Base-by-base conservation (phyloP, 176 grass and related monocot species). In the Lolium multiflorum region DNA sequence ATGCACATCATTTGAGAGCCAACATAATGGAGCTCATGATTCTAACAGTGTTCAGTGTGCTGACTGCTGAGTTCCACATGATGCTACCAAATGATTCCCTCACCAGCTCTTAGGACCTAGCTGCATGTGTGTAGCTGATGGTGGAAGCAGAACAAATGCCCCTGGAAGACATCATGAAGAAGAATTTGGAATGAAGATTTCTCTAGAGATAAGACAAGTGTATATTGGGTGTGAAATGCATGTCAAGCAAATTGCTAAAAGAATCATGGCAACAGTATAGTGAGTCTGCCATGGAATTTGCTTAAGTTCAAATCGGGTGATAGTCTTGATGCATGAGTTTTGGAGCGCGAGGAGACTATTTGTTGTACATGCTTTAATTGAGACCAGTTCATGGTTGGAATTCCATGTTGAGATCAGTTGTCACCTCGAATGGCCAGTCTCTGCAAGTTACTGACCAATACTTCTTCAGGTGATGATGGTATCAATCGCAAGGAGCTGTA, bases 101-200 rank as follows among this genome's bases (percentile, higher is more conserved):
- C 14, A 56, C 58, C 21, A 58, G 26, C 31, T 18, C 87, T 20
- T 26, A 56, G 13, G 22, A 67, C 55, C 46, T 58, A 44, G 39
- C 78, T 22, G 74, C 11, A 59, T 61, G 52, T 77, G 78, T 68
- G 46, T 63, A 81, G 51, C 61, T 57, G 82, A 61, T 67, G 73
- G 66, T 51, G 59, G 75, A 4, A 74, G 63, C 85, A 80, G 59
- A 87, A 83, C 63, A 91, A 87, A 82, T 57, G 60, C 39, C 89
- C 38, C 78, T 87, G 70, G 83, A 85, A 77, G 46, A 54, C 39
- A 13, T 60, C 20, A 12, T 74, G 46, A 94, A 57, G 57, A 69
- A 82, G 71, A 81, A 41, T 54, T 62, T 91, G 80, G 78, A 81
- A 81, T 26, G 77, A 41, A 24, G 80, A 28, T 77, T 88, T 87